A percentile compares a stretch with the other conserved stretches of the same genome.
Conservation (phyloP, 306 rosid species). For the Cicer judaicum region DNA sequence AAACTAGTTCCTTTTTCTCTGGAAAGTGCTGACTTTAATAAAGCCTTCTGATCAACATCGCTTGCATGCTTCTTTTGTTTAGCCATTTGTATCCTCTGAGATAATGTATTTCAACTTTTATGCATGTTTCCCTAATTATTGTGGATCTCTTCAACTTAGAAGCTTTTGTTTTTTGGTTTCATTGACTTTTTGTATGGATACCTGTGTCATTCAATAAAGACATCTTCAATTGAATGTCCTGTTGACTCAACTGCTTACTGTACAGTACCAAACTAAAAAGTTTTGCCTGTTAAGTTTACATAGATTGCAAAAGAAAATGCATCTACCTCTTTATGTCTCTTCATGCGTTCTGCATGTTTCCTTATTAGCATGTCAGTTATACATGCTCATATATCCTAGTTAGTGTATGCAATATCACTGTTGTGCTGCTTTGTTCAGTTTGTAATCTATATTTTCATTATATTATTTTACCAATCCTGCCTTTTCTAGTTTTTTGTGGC, state of each 20-base stretch:
- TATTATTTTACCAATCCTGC: conserved; percentile 17
- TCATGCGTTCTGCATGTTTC: conserved; percentile 10
- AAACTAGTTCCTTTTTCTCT: conserved; percentile 20
- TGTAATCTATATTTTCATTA: conserved; percentile 27
- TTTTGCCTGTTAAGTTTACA: conserved; percentile 15
- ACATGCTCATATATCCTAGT: conserved; percentile 29
- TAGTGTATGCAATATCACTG: conserved; percentile 9
- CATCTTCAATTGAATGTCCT: background rate
- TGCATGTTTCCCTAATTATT: conserved; percentile 5
- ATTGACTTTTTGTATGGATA: conserved; percentile 12
- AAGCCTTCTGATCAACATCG: conserved; percentile 18
- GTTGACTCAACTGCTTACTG: background rate
- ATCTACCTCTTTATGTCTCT: background rate
- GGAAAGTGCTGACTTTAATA: conserved; percentile 10
- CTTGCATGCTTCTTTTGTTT: background rate
- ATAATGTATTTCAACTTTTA: conserved; percentile 7
- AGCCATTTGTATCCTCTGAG: conserved; percentile 17
- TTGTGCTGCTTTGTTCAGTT: conserved; percentile 19
- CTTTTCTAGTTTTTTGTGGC: conserved; percentile 21
- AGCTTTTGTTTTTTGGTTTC: conserved; percentile 22
- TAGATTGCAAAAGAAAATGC: conserved; percentile 13
- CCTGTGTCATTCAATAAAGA: conserved; percentile 17
- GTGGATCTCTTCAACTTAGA: background rate
- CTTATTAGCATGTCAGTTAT: conserved; percentile 23
- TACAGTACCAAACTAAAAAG: conserved; percentile 6